phyloP scores from a whole-genome alignment of 2,329 filamentous ascomycete species.

The Fusarium floridanum region DNA sequence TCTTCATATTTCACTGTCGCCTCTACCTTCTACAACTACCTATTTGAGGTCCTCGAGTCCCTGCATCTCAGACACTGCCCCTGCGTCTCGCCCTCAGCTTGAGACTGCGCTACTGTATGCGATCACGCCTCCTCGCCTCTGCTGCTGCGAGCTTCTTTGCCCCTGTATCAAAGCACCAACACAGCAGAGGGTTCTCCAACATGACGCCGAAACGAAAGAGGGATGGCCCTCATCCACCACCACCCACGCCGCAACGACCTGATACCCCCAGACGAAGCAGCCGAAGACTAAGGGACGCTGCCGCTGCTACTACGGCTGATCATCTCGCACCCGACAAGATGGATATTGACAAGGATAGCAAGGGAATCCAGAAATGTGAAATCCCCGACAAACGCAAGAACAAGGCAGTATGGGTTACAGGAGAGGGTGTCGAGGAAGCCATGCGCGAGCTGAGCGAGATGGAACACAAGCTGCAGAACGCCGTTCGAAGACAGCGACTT shows the following conservation, averaged over 20 bases:
- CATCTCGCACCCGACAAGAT: constrained; percentile 4
- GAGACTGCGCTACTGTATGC: constrained; percentile 17
- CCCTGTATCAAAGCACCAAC: constrained; percentile 1
- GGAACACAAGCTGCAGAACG: constrained; percentile 60
- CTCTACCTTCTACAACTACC: background rate
- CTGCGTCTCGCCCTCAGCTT: background rate
- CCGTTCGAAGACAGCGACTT: constrained; percentile 60
- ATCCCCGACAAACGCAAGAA: background rate
- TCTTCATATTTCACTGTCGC: background rate
- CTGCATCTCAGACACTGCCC: background rate
- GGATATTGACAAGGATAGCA: constrained; percentile 13
- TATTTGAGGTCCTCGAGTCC: background rate
- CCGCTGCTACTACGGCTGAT: background rate
- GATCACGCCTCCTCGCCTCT: constrained; percentile 14
- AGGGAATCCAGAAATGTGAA: background rate
- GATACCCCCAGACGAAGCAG: constrained; percentile 46
- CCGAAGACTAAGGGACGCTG: constrained; percentile 37
- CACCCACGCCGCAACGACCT: constrained; percentile 34
- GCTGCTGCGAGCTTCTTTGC: constrained; percentile 16
- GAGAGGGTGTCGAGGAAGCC: constrained; percentile 53
- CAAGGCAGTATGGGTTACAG: constrained; percentile 26
- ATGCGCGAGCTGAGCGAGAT: constrained; percentile 63
- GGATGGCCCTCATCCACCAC: constrained; percentile 34
- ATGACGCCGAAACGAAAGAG: constrained; percentile 59
- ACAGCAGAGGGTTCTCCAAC: constrained; percentile 12